Percentiles rank a stretch among this genome's conserved stretches.
Conservation (phyloP, 257 asterid species). For the Hygrophila difformis region DNA sequence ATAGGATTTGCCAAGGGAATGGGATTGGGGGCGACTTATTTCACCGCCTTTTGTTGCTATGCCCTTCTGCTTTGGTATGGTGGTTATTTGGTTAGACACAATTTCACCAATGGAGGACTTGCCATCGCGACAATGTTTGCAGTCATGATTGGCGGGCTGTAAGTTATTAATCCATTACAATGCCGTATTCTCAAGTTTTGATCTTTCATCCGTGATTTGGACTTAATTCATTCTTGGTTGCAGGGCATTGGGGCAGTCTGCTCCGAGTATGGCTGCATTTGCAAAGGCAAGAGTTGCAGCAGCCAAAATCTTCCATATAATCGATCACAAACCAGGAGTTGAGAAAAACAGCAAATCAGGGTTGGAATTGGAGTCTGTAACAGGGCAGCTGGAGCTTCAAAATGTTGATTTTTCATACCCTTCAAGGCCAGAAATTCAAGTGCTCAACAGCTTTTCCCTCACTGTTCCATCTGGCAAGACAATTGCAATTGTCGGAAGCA, state of each 20-base stretch:
- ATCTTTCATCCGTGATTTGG: too few relatives aligned
- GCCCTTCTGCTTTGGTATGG: conserved; percentile 89
- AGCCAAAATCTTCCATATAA: conserved; percentile 48
- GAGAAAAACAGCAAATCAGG: conserved; percentile 43
- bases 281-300: conserved; percentile 81
- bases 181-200: too few relatives aligned
- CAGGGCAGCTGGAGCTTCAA: conserved; percentile 61
- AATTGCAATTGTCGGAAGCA: conserved; percentile 72
- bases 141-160: conserved; percentile 84
- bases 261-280: conserved; percentile 70
- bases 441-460: conserved; percentile 46
- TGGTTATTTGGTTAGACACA: conserved; percentile 70
- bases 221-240: too few relatives aligned
- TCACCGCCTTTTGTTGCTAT: conserved; percentile 62
- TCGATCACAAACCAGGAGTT: conserved; percentile 57
- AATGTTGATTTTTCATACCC: conserved; percentile 61
- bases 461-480: conserved; percentile 69
- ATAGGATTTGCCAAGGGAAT: conserved; percentile 62
- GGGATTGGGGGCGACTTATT: conserved; percentile 69
- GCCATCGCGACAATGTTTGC: conserved; percentile 82
- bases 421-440: conserved; percentile 55
- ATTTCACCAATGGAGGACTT: conserved; percentile 67
- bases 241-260: conserved; percentile 74
- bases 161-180: conserved; percentile 13
- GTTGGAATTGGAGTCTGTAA: conserved; percentile 45